Evolutionary conservation across 2,329 filamentous ascomycete species (phyloP), one percentile per base, ranked within the genome.

Genomic region (Clarireedia monteithiana): DNA sequence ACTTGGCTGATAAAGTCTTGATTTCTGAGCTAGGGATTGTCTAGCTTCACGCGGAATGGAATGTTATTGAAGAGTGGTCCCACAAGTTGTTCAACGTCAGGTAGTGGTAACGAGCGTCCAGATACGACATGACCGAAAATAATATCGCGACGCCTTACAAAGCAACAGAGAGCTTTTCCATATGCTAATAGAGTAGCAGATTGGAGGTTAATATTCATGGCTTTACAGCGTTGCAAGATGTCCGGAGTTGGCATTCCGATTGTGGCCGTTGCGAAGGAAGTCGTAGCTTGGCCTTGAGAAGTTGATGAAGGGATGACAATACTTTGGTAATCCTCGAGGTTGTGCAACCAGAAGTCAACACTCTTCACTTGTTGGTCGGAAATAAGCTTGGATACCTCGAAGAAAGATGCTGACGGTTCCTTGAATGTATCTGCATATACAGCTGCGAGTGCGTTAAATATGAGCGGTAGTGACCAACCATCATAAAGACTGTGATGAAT

Each of bases 401-500:
- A 44, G 17, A 52, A 52, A 1, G 26, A 27, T 14, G 24, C 42
- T 14, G 20, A 2, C 6, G 50, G 38, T 23, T 30, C 30, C 39
- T 39, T 20, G 3, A 45, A 17, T 2, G 10, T 17, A 1, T 23
- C n/a, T 12, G 24, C 9, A 40, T 52, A 44, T 30, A 26, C 50
- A 10, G 10, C 15, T 30, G 50, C 27, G 5, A 52, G 3, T 12
- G 39, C 39, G 27, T 52, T 24, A 15, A 71, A 57, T 5, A 72
- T 59, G 26, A 68, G 42, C 2, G 67, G 63, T 47, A 68, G 57
- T 0, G 73, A 75, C 78, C 78, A 80, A 15, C 78, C 79, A 53
- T 82, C 79, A 57, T 82, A 82, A 0, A 81, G 64, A 6, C 75
- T 76, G 60, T 82, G 79, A 58, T 82, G 78, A 69, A 80, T 77